Percentiles rank a stretch among this genome's conserved stretches.
These are phyloP conservation scores for Talaromyces marneffei DNA, from an alignment of 2,329 filamentous ascomycete genomes.

Conservation along the genomic window DNA sequence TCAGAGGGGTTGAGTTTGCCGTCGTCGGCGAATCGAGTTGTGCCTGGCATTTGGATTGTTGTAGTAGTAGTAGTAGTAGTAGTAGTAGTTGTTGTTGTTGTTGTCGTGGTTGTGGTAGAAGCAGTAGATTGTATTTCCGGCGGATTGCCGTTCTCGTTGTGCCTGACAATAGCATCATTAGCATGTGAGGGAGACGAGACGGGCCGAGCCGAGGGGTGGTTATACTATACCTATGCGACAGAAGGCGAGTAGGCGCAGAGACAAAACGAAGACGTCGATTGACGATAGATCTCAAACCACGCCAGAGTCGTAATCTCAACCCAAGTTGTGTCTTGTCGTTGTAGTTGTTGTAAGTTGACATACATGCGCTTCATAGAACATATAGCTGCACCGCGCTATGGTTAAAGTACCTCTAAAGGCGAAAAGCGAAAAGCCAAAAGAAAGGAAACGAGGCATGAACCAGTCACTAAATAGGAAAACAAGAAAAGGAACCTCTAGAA, in stretches of 20 bases:
- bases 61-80: neutral
- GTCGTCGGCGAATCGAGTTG: conserved; percentile 26
- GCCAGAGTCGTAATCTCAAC: conserved; percentile 12
- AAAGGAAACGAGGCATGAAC: conserved; percentile 7
- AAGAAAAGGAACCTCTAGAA: neutral
- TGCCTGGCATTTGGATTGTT: neutral
- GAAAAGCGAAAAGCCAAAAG: neutral
- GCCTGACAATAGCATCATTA: neutral
- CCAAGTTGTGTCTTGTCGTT: conserved; percentile 3
- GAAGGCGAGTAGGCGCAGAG: neutral
- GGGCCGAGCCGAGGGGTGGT: neutral
- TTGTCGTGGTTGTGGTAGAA: too few relatives aligned
- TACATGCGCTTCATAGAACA: conserved; percentile 11
- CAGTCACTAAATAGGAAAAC: neutral
- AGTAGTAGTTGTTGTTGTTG: too few relatives aligned
- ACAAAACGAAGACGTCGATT: conserved; percentile 2
- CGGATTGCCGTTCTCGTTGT: neutral
- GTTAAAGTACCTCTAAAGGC: neutral
- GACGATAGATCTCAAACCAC: conserved; percentile 5
- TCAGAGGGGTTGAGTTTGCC: conserved; percentile 62
- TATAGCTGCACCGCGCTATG: neutral
- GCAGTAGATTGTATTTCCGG: neutral
- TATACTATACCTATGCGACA: conserved; percentile 11
- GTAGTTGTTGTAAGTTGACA: conserved; percentile 13
- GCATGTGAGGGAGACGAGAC: neutral